Conservation (phyloP, 352 stramenopile genomes). For the Phytophthora sp. region DNA sequence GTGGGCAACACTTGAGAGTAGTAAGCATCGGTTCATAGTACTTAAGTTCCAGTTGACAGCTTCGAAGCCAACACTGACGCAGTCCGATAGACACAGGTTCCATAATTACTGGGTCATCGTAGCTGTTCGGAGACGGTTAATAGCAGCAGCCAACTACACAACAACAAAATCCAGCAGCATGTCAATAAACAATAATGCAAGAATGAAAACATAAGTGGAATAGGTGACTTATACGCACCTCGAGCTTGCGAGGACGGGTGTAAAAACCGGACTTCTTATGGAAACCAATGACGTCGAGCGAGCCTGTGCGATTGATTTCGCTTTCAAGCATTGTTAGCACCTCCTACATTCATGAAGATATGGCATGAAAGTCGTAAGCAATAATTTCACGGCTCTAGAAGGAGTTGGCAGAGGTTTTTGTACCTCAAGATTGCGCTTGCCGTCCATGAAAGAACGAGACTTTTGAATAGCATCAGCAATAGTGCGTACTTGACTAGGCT, state of each 20-base stretch:
- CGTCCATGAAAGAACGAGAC: conserved; percentile 62
- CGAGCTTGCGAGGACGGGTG: conserved; percentile 77
- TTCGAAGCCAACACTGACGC: neutral
- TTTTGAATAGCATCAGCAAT: conserved; percentile 80
- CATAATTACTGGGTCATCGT: conserved; percentile 79
- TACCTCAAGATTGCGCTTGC: conserved; percentile 60
- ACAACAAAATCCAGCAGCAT: conserved; percentile 12
- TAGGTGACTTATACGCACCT: conserved; percentile 42
- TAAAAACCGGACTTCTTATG: conserved; percentile 80
- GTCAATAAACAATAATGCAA: neutral
- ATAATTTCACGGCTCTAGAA: neutral
- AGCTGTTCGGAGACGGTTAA: conserved; percentile 85
- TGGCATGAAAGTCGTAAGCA: neutral
- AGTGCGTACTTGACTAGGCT: conserved; percentile 85
- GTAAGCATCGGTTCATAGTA: too few species aligned
- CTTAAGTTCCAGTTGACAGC: too few species aligned
- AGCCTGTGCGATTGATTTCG: conserved; percentile 66
- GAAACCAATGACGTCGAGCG: conserved; percentile 62
- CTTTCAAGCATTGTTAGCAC: conserved; percentile 70
- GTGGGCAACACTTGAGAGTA: neutral
- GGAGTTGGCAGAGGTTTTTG: neutral
- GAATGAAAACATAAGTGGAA: neutral
- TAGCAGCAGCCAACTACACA: conserved; percentile 79
- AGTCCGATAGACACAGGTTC: too few species aligned
- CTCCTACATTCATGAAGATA: conserved; percentile 40